Conservation (phyloP, 129 eudicot genomes). For the Escallonia rubra region DNA sequence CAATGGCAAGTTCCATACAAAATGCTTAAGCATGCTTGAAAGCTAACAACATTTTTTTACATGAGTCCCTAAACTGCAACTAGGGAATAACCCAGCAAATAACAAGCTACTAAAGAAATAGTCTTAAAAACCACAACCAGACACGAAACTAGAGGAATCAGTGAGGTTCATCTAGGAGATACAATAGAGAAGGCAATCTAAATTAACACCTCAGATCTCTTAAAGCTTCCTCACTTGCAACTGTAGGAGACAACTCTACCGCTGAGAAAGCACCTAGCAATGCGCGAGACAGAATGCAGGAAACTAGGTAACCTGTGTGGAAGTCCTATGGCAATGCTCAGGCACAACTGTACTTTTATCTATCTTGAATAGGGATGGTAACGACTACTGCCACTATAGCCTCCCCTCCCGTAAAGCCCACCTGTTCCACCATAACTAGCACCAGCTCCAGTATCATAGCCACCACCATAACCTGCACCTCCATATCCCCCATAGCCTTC, state of each 20-base stretch:
- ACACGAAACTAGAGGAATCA: background rate
- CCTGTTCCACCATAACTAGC: constrained; percentile 27
- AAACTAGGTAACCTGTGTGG: constrained; percentile 16
- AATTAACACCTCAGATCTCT: constrained; percentile 21
- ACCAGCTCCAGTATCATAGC: constrained; percentile 25
- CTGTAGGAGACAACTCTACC: constrained; percentile 17
- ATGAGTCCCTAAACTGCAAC: constrained; percentile 10
- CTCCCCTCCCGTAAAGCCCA: constrained; percentile 32
- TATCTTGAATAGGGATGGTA: constrained; percentile 28
- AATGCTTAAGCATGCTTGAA: no score
- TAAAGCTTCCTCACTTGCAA: constrained; percentile 19
- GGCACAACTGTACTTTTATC: constrained; percentile 10
- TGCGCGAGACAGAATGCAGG: constrained; percentile 7
- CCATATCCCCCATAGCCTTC: constrained; percentile 19
- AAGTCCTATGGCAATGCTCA: constrained; percentile 26
- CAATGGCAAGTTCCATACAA: no score
- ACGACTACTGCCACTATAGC: constrained; percentile 34
- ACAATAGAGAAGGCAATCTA: constrained; percentile 16
- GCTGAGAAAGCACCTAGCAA: constrained; percentile 23
- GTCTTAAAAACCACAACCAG: no score
- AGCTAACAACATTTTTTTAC: background rate
- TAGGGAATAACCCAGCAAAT: constrained; percentile 1
- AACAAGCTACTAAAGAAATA: no score
- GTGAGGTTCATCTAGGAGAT: constrained; percentile 20
- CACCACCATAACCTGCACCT: constrained; percentile 25